Evolutionary conservation across 257 asterid species (phyloP), one percentile per base, ranked within the genome.

Genomic region (Nicotiana attenuata): DNA sequence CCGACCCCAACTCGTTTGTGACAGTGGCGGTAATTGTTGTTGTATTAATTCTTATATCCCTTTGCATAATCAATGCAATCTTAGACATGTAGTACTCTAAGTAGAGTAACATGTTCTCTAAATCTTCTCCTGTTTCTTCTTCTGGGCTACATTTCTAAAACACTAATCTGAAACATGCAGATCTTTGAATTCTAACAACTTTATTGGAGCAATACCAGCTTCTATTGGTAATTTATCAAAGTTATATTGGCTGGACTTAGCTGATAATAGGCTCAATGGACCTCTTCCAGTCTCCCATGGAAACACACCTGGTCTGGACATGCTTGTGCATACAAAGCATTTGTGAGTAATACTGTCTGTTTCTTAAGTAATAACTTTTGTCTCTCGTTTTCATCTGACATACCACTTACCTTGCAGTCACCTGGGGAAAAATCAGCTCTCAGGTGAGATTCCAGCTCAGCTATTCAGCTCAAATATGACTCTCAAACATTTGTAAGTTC

Each of bases 401-500:
- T 80, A 80, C 63, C 33, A n/a, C 63, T 24, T 52, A 59, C 52
- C 71, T 64, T 85, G 87, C 91, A 96, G 99, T 90, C 98, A 96
- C 85, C 88, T 94, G 65, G 99, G 98, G 80, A 87, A 81, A 65
- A 96, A 96, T 84, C 88, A 64, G 86, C 82, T 96, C 59, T 85
- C 93, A 28, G 99, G 97, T 69, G 94, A 81, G 57, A 92, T 96
- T 79, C 97, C 99, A 65, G 1, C 93, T 31, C 87, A 84, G 85
- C 89, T 96, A 79, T 94, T 96, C 80, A 86, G 81, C 89, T 85
- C 97, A 67, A 76, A 89, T 69, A 77, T 89, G 92, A 71, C 85
- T 77, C 94, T 96, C 65, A 90, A 84, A 82, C 99, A 96, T 83
- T 64, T 96, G 99, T 96, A 89, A 94, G 99, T 83, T 61, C 80